Base-by-base conservation (phyloP, 179 eudicot genomes). In the Heliamphora pulchella region DNA sequence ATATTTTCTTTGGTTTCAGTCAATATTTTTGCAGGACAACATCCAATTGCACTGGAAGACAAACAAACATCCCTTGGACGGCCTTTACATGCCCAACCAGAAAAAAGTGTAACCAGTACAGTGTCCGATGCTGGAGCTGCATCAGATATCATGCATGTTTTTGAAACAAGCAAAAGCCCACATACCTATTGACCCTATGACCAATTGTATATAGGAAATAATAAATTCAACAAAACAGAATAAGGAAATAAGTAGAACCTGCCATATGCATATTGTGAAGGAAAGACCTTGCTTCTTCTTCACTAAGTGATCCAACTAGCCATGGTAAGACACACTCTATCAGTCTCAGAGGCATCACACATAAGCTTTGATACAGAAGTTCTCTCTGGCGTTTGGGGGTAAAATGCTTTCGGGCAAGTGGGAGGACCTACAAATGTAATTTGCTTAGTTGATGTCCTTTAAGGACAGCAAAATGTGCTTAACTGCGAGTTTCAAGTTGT, bases 81-180 rank as follows among this genome's bases (percentile, higher is more conserved):
- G 78, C 98, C 97, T 85, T 94, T 92, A 88, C 98, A 94, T 80
- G 95, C 97, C 98, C 98, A 94, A 59, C 98, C 98, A 81, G 98
- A 87, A 81, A 94, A 94, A 81, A 94, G 93, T 1, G 98, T 91
- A 73, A 94, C 98, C 75, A 94, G 86, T 65, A 94, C 98, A 78
- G 77, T 78, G 80, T 94, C 98, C 75, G 92, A 87, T 43, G 87
- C 89, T 64, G 98, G 97, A 76, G 97, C 98, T 94, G 91, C 91
- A 89, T 78, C 11, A 80, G 13, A 73, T 66, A 85, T 54, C 70
- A 78, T 41, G 75, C 43, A 74, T 47, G 15, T 61, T 39, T 84
- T 53, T 39, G 71, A 67, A 67, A 3, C 71, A 67, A 8, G 14
- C 18, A 67, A 67, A 67, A 67, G 13, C 14, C 15, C 8, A 0